Percentiles rank a stretch among this genome's conserved stretches.
phyloP scores from a whole-genome alignment of 345 rosid species.

The Ceriops zippeliana region DNA sequence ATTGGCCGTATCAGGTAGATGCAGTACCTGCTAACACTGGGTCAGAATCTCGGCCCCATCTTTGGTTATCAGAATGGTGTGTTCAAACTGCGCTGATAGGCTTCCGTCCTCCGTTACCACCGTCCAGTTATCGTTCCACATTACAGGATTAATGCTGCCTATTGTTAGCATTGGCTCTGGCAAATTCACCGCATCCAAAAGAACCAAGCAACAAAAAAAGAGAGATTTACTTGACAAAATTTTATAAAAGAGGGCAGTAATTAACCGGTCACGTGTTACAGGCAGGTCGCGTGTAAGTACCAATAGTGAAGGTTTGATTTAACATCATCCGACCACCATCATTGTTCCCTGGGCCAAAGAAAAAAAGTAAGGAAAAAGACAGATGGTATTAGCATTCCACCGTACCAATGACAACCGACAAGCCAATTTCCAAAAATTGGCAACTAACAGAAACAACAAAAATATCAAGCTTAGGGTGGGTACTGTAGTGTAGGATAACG shows the following conservation, averaged over 20 bases:
- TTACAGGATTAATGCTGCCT: constrained; percentile 69
- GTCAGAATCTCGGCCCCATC: constrained; percentile 91
- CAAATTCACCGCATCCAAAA: constrained; percentile 6
- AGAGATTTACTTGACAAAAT: too few species aligned
- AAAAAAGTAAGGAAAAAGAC: too few species aligned
- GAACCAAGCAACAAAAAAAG: too few species aligned
- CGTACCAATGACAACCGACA: background rate
- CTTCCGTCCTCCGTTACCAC: constrained; percentile 86
- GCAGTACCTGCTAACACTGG: constrained; percentile 30
- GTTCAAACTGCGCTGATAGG: constrained; percentile 90
- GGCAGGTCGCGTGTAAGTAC: constrained; percentile 23
- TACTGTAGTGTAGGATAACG: constrained; percentile 72
- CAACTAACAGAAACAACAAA: background rate
- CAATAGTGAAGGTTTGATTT: constrained; percentile 94
- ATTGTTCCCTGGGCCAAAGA: constrained; percentile 51
- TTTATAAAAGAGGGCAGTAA: too few species aligned
- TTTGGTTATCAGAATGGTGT: constrained; percentile 74
- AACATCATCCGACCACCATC: constrained; percentile 67
- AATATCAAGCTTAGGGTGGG: constrained; percentile 18
- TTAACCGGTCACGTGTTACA: too few species aligned
- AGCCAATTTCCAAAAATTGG: background rate
- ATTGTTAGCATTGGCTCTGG: constrained; percentile 93
- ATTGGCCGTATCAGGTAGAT: background rate
- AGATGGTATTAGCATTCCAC: too few species aligned
- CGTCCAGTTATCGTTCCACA: constrained; percentile 94